Evolutionary conservation across 1,284 basidiomycete genomes (phyloP), one percentile per base, ranked within the genome.

Genomic region (Ustilago trichophora): DNA sequence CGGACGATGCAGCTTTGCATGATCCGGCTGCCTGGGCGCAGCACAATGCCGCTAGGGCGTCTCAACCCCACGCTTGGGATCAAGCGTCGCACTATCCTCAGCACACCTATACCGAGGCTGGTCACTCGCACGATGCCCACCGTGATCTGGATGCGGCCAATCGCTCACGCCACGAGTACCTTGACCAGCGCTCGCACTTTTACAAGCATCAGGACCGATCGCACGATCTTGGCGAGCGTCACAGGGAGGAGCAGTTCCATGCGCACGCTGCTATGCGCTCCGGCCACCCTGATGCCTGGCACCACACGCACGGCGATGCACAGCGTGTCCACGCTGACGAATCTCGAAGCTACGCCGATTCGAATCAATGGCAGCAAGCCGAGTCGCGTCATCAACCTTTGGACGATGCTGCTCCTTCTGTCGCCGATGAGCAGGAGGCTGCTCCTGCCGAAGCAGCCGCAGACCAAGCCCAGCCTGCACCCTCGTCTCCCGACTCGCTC

Each of bases 401-500:
- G 15, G 25, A 42, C 18, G 36, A 22, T 5, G 13, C 47, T 12
- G 41, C 27, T 9, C 26, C 25, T 15, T n/a, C 25, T 4, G 43
- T 37, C 9, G 46, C 29, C 8, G 54, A 49, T 0, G 41, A 44
- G 2, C 47, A 36, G 2, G 35, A 46, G 10, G 21, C 34, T 5
- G 22, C 35, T 0, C 21, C 46, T 16, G 47, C 35, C 13, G 48
- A 54, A 11, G 50, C 10, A 6, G 42, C 55, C 6, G 34, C 46
- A 0, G 52, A 56, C 10, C 48, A 53, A 29, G 41, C 50, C n/a
- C 32, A 48, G 6, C 68, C 75, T 21, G 68, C 72, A 3, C 75
- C 75, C 2, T 73, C 73, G 13, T 75, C 73, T 13, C 75, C 75
- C 13, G 59, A 43, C 36, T 72, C 75, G 12, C 44, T 76, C 10